Percentiles rank a stretch among this genome's conserved stretches.
These are phyloP conservation scores for Phytomonas sp. DNA, from an alignment of 208 protist genomes.

Conservation along the genomic window DNA sequence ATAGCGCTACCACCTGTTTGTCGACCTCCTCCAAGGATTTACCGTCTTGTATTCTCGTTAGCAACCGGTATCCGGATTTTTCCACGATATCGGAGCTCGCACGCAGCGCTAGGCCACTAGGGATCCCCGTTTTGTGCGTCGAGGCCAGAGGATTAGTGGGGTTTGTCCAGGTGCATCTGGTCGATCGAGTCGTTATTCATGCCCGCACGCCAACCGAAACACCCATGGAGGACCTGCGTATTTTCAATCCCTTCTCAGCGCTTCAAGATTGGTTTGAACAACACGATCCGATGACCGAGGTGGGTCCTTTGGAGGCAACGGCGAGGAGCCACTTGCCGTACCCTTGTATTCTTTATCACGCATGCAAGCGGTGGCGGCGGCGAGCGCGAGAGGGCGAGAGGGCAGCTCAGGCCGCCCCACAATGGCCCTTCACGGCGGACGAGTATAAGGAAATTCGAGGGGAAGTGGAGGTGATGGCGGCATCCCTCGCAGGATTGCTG, in stretches of 20 bases:
- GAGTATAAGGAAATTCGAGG: constrained; percentile 13
- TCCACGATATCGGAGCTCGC: constrained; percentile 25
- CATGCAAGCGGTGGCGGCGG: constrained; percentile 28
- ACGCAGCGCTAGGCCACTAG: constrained; percentile 6
- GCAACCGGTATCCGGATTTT: constrained; percentile 31
- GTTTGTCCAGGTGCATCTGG: constrained; percentile 62
- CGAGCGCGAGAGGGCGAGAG: neutral
- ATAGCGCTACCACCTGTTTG: no score
- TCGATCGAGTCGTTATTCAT: constrained; percentile 37
- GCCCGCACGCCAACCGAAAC: constrained; percentile 33
- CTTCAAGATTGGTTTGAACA: constrained; percentile 51
- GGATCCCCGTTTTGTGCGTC: constrained; percentile 73
- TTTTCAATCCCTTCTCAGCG: constrained; percentile 83
- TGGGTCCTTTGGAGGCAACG: constrained; percentile 8
- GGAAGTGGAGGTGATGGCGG: constrained; percentile 9
- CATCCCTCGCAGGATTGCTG: constrained; percentile 17
- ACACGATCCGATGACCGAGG: constrained; percentile 28
- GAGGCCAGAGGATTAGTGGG: constrained; percentile 87
- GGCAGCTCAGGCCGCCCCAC: neutral
- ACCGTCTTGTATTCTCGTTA: constrained; percentile 28
- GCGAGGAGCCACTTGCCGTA: constrained; percentile 81
- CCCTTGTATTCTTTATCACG: constrained; percentile 73
- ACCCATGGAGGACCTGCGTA: constrained; percentile 81
- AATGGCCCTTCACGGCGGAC: constrained; percentile 11
- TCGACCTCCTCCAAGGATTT: neutral